Conservation (phyloP, 2,329 filamentous ascomycete species). For the Penicillium freii region DNA sequence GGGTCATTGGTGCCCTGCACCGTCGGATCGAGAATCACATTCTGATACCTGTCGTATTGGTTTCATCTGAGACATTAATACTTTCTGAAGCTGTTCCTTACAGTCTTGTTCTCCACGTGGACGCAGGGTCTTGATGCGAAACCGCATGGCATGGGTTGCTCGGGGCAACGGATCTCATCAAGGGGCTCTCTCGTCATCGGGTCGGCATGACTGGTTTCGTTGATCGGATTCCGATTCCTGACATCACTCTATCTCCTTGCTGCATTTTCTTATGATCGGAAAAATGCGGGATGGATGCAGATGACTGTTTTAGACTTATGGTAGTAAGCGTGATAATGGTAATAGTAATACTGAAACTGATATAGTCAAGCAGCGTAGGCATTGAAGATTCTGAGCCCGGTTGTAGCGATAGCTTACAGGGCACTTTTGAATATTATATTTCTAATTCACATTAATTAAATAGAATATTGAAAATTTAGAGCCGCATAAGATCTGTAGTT, state of each 20-base stretch:
- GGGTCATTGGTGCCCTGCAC: constrained; percentile 52
- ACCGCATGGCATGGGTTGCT: constrained; percentile 16
- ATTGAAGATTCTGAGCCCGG: not conserved
- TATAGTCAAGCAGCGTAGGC: not conserved
- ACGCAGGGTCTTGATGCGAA: constrained; percentile 10
- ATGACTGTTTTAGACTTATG: not conserved
- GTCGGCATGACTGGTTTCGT: constrained; percentile 15
- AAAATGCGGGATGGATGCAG: constrained; percentile 6
- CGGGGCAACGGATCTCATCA: constrained; percentile 11
- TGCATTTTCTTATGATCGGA: constrained; percentile 16
- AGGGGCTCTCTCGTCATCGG: constrained; percentile 11
- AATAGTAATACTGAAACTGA: not conserved
- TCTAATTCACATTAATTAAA: not conserved
- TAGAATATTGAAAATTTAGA: not conserved
- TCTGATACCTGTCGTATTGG: constrained; percentile 24
- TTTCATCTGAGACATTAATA: not conserved
- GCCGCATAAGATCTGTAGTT: not conserved
- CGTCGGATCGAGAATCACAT: constrained; percentile 47
- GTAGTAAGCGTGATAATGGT: not conserved
- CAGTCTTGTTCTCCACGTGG: constrained; percentile 18
- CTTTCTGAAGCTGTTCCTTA: constrained; percentile 12
- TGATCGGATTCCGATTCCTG: constrained; percentile 4
- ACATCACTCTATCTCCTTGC: constrained; percentile 16
- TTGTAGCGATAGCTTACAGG: not conserved
- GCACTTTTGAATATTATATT: not conserved